These are phyloP conservation scores for Mimosa pudica DNA, from an alignment of 306 rosid species.

Conservation along the genomic window DNA sequence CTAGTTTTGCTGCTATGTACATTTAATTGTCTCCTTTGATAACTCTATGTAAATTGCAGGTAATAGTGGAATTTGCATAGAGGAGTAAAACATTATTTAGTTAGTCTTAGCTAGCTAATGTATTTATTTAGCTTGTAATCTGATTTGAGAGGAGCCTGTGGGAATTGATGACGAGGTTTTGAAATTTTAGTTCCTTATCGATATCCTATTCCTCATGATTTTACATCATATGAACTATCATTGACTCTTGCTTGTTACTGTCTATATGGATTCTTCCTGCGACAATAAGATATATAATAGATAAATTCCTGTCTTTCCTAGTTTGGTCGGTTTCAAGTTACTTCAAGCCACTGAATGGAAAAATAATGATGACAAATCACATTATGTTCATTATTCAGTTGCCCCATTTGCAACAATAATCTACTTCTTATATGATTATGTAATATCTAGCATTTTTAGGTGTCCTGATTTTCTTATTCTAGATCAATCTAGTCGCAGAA, in stretches of 20 bases:
- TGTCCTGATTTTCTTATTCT: slow-evolving; percentile 3
- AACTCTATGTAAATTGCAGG: background rate
- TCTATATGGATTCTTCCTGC: slow-evolving; percentile 17
- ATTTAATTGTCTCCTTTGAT: background rate
- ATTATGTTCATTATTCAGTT: slow-evolving; percentile 21
- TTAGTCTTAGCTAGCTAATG: background rate
- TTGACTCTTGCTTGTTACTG: background rate
- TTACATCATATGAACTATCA: background rate
- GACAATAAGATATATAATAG: slow-evolving; percentile 14
- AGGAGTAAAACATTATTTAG: background rate
- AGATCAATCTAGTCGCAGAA: slow-evolving; percentile 22
- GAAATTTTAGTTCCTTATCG: background rate
- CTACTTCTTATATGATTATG: slow-evolving; percentile 23
- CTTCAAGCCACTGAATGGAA: slow-evolving; percentile 10
- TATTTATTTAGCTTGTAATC: background rate
- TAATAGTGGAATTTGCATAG: background rate
- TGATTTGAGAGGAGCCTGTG: background rate
- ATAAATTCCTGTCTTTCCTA: slow-evolving; percentile 23
- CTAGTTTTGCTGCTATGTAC: slow-evolving; percentile 11
- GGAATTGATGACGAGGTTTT: background rate
- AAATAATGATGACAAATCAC: slow-evolving; percentile 12
- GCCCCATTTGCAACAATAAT: slow-evolving; percentile 5
- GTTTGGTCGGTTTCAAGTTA: slow-evolving; percentile 3
- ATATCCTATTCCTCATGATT: background rate
- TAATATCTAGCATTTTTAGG: slow-evolving; percentile 19